A percentile compares a stretch with the other conserved stretches of the same genome.
Conservation (phyloP, 352 stramenopile species). For the Globisporangium irregulare region DNA sequence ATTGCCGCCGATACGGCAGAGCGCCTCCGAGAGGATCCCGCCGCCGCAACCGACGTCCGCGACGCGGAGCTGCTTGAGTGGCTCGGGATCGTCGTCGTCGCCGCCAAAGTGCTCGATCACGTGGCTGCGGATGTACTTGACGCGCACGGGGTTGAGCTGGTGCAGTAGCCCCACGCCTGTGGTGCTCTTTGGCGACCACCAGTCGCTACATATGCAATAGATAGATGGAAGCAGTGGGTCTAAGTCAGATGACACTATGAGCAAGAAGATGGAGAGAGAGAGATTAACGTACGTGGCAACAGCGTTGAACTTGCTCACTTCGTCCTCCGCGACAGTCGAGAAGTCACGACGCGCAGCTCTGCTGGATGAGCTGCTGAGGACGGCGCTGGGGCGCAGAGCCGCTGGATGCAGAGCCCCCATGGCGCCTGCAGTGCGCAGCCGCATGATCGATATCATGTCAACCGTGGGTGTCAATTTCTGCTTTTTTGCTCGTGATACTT, state of each 20-base stretch:
- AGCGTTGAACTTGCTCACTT: constrained; percentile 82
- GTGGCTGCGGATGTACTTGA: constrained; percentile 80
- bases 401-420: not conserved
- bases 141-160: constrained; percentile 79
- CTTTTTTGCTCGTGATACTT: too few species aligned
- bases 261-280: not conserved
- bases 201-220: constrained; percentile 47
- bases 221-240: not conserved
- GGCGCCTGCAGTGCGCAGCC: not conserved
- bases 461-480: not conserved
- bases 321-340: constrained; percentile 69
- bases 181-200: constrained; percentile 75
- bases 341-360: constrained; percentile 10
- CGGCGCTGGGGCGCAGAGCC: not conserved
- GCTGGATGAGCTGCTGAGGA: not conserved
- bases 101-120: constrained; percentile 63
- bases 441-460: not conserved
- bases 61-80: constrained; percentile 52
- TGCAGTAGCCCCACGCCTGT: constrained; percentile 76
- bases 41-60: constrained; percentile 79
- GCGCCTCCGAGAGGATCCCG: constrained; percentile 79
- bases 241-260: not conserved
- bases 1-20: constrained; percentile 70
- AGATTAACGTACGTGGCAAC: constrained; percentile 56
- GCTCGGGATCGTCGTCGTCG: constrained; percentile 44